A percentile compares a stretch with the other conserved stretches of the same genome.
Conservation (phyloP, 495 filamentous ascomycete genomes). For the Hypoxylon lienhwacheense region DNA sequence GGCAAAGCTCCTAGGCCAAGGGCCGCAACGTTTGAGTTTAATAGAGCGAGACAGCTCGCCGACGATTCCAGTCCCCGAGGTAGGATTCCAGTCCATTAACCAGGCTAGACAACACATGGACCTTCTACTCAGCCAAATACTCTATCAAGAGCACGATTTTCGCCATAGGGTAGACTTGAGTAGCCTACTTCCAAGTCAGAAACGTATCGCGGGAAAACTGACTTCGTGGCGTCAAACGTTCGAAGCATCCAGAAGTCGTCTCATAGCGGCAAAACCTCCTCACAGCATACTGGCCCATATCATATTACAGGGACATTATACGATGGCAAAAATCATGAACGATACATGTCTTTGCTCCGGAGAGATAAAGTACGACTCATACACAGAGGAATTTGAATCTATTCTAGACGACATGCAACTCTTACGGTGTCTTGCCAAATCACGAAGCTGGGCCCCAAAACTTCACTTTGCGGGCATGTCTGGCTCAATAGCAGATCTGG, state of each 20-base stretch:
- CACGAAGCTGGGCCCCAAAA: neutral
- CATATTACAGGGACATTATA: slow-evolving; percentile 49
- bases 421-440: slow-evolving; percentile 30
- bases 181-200: slow-evolving; percentile 9
- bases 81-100: slow-evolving; percentile 33
- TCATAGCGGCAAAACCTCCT: neutral
- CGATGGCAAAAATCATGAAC: slow-evolving; percentile 52
- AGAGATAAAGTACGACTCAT: slow-evolving; percentile 47
- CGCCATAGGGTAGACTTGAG: neutral
- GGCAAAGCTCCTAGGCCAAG: slow-evolving; percentile 38
- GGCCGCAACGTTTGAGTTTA: slow-evolving; percentile 14
- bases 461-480: slow-evolving; percentile 22
- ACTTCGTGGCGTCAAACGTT: slow-evolving; percentile 32
- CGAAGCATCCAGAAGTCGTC: slow-evolving; percentile 7
- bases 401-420: slow-evolving; percentile 40
- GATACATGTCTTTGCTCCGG: slow-evolving; percentile 41
- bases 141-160: slow-evolving; percentile 34
- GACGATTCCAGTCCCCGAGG: slow-evolving; percentile 6
- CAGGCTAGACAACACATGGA: slow-evolving; percentile 39
- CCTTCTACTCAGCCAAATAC: slow-evolving; percentile 35
- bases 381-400: slow-evolving; percentile 43
- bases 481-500: slow-evolving; percentile 50
- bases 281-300: slow-evolving; percentile 16
- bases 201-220: slow-evolving; percentile 23
- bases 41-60: neutral